A percentile compares a stretch with the other conserved stretches of the same genome.
Conservation (phyloP, 768 basidiomycete genomes). For the Podaxis sp. region DNA sequence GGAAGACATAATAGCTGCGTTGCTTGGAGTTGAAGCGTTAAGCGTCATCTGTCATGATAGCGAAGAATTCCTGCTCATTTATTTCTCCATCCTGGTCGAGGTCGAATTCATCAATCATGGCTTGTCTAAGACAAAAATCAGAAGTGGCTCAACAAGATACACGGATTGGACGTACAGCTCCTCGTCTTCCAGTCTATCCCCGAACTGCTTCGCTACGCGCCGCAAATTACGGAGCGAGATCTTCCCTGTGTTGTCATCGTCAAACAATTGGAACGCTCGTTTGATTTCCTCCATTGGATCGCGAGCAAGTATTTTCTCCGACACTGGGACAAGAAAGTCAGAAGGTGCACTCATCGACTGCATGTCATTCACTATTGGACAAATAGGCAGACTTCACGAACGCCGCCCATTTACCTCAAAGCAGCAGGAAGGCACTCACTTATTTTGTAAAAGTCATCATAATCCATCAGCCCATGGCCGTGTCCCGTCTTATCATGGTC, state of each 20-base stretch:
- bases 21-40: constrained; percentile 27
- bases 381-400: background rate
- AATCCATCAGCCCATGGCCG: constrained; percentile 82
- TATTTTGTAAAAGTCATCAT: constrained; percentile 91
- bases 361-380: background rate
- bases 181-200: constrained; percentile 92
- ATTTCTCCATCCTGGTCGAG: constrained; percentile 98
- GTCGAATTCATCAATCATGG: constrained; percentile 99
- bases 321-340: constrained; percentile 59
- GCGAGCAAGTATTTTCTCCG: constrained; percentile 86
- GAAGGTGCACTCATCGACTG: constrained; percentile 1
- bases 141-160: background rate
- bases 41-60: constrained; percentile 94
- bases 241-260: constrained; percentile 94
- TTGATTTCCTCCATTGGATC: constrained; percentile 97
- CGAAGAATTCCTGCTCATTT: constrained; percentile 93
- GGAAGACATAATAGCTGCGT: background rate
- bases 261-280: constrained; percentile 94
- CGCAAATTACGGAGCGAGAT: constrained; percentile 89
- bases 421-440: constrained; percentile 50
- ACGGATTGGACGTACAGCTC: constrained; percentile 72
- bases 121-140: constrained; percentile 64
- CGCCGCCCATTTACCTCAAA: background rate
- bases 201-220: constrained; percentile 95
- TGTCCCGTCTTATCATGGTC: constrained; percentile 87